Evolutionary conservation across 2,329 filamentous ascomycete species (phyloP).

Genomic region (Neonectria sp.): DNA sequence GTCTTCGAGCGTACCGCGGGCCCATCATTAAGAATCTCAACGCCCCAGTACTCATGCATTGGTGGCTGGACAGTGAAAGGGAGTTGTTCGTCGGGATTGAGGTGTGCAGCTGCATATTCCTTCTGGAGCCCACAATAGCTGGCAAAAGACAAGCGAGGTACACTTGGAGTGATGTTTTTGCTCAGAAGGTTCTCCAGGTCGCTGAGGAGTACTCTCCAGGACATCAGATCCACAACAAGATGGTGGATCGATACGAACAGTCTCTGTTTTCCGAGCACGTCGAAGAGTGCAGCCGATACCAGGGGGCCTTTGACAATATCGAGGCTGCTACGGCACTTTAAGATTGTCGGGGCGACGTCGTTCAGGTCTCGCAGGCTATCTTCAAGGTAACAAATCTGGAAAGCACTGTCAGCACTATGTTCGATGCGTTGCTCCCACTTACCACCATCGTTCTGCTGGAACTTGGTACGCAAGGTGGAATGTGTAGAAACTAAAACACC

Average conservation of each 20-base stretch:
- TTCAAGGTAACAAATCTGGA: not conserved
- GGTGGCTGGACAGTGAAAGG: constrained; percentile 1
- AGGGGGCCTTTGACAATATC: constrained; percentile 5
- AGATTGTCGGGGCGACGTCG: not conserved
- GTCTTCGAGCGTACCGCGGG: not conserved
- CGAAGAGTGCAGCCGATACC: not conserved
- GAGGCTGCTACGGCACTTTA: not conserved
- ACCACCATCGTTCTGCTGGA: not conserved
- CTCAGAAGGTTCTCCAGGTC: constrained; percentile 6
- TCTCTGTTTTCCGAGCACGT: not conserved
- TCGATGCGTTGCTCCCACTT: not conserved
- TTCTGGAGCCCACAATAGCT: not conserved
- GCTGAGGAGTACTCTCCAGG: constrained; percentile 2
- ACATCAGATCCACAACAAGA: constrained; percentile 7
- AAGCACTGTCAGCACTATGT: not conserved
- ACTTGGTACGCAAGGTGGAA: not conserved
- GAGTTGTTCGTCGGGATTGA: not conserved
- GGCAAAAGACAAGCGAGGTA: not conserved
- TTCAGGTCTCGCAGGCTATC: too few relatives aligned
- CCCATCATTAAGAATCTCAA: not conserved
- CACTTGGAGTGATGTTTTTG: not conserved
- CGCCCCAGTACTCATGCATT: not conserved
- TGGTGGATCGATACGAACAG: constrained; percentile 6
- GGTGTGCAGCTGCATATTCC: not conserved
- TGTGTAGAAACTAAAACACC: not conserved